Percentiles rank a stretch among this genome's conserved stretches.
Evolutionary conservation across 768 basidiomycete species (phyloP).

Genomic region (Termitomyces sp.): DNA sequence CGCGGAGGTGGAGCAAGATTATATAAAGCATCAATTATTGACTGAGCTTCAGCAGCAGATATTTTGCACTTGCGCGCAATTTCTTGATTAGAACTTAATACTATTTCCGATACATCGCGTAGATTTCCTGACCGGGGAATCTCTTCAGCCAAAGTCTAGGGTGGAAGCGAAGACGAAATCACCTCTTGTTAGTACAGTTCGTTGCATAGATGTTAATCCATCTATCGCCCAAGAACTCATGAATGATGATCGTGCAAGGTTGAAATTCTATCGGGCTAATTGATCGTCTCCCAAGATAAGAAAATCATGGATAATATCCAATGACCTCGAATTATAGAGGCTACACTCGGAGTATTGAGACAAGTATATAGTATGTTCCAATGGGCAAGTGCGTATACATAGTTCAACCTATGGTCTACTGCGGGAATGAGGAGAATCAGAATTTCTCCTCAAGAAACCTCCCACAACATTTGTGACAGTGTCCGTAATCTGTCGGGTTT

Average conservation of each 20-base stretch:
- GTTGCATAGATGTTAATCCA: conserved; percentile 6
- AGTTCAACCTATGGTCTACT: neutral
- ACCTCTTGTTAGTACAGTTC: conserved; percentile 25
- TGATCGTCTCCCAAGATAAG: no score
- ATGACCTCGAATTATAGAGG: no score
- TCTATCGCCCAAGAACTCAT: conserved; percentile 3
- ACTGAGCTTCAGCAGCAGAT: conserved; percentile 40
- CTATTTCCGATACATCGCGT: conserved; percentile 38
- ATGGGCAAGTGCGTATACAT: no score
- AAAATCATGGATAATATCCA: no score
- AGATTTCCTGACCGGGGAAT: conserved; percentile 37
- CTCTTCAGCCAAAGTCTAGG: neutral
- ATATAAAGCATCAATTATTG: conserved; percentile 46
- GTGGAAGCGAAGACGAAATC: neutral
- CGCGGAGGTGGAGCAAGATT: conserved; percentile 29
- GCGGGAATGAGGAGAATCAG: conserved; percentile 23
- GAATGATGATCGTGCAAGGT: no score
- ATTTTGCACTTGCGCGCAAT: conserved; percentile 52
- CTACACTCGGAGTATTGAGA: no score
- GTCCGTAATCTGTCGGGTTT: conserved; percentile 68
- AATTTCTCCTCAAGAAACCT: conserved; percentile 56
- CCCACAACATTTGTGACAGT: conserved; percentile 79
- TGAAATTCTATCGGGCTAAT: no score
- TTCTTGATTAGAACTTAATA: conserved; percentile 43
- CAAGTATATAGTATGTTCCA: no score